Percentiles rank a stretch among this genome's conserved stretches.
Evolutionary conservation across 2,329 filamentous ascomycete genomes (phyloP).

Genomic region (Corinectria fuckeliana): DNA sequence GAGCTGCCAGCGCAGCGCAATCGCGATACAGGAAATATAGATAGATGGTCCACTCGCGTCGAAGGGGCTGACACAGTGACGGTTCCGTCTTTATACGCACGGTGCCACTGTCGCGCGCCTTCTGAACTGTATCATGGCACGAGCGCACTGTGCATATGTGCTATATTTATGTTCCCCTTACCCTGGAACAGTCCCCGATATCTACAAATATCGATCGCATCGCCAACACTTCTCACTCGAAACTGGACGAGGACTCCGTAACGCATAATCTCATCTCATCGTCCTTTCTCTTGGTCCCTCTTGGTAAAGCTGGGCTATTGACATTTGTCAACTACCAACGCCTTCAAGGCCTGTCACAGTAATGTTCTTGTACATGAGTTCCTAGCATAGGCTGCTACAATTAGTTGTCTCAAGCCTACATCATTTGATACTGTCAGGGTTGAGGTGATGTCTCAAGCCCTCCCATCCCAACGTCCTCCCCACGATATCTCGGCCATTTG

Average conservation of each 20-base stretch:
- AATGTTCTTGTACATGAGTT: background rate
- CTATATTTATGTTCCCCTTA: constrained; percentile 2
- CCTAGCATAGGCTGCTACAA: background rate
- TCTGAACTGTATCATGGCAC: background rate
- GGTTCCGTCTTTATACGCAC: background rate
- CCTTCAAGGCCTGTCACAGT: background rate
- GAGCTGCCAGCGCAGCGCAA: constrained; percentile 9
- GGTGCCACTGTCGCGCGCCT: background rate
- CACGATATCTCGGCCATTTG: background rate
- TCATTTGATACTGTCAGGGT: background rate
- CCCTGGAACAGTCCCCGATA: background rate
- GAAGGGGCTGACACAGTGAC: constrained; percentile 18
- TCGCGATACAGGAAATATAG: constrained; percentile 14
- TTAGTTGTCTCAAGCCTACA: background rate
- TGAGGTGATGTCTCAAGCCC: background rate
- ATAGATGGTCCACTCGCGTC: constrained; percentile 7
- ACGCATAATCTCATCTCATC: background rate
- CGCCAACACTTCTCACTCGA: background rate
- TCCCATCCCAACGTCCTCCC: background rate
- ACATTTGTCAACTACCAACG: background rate
- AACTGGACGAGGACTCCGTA: background rate
- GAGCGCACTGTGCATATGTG: constrained; percentile 16
- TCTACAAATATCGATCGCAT: background rate
- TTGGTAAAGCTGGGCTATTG: background rate
- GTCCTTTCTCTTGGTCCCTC: background rate